Base-by-base conservation (phyloP, 1,284 basidiomycete genomes). In the Neonothopanus nambi region DNA sequence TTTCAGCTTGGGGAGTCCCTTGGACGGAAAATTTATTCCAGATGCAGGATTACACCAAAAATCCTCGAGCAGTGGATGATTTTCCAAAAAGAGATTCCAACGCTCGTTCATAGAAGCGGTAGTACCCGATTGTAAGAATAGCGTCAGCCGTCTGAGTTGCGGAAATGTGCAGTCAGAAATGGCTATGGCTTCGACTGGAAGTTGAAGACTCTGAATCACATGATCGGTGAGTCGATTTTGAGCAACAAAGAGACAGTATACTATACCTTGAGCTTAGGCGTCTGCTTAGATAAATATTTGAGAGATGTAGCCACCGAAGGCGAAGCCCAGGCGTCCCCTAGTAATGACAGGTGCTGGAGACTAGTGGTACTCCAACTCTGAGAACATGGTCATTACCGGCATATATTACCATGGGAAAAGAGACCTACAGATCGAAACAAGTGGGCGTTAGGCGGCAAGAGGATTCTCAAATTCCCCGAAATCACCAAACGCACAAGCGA, bases 311-410 rank as follows among this genome's bases (percentile, higher is more conserved):
- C 63, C 54, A 73, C 72, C 3, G 62, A 59, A 9, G 66, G 59
- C 42, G 65, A 70, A 15, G 70, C 63, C 73, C 73, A 77, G 4
- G 66, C 62, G 40, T 69, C 61, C 9, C 76, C 75, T n/a, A 61
- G 58, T 12, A 79, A 59, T 20, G 65, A 67, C 8, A 79, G 45
- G 17, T 69, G 69, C n/a, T 60, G 64, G 9, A 78, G 61, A 52
- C 74, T 70, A 3, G 59, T 55, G n/a, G 76, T 62, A 9, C 63
- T 65, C 75, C 75, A 79, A 71, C 59, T 75, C 77, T 46, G 24
- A 5, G 30, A 38, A 3, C 20, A 38, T 30, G 11, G 44, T 52
- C 48, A 56, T 53, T 41, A 40, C n/a, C n/a, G n/a, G 43, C 30
- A 23, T 36, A 43, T 23, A 17, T 47, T 51, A n/a, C 24, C 3